phyloP scores from a whole-genome alignment of 2,329 filamentous ascomycete species.

The Monilinia vaccinii-corymbosi region DNA sequence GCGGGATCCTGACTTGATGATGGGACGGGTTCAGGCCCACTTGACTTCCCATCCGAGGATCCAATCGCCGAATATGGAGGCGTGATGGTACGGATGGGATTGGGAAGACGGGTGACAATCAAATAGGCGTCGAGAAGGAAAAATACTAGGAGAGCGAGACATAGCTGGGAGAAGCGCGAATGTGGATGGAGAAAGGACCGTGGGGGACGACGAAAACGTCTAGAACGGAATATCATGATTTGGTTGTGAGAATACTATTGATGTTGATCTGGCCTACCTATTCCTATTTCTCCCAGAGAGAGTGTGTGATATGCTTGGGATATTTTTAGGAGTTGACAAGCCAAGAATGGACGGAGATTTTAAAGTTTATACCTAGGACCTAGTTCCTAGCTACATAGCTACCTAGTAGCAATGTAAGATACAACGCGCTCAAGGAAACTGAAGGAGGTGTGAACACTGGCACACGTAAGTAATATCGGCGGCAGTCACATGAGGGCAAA shows the following conservation, averaged over 20 bases:
- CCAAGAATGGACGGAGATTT: neutral
- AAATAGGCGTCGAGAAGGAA: conserved; percentile 1
- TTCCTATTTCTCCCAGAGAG: neutral
- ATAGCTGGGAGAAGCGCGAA: neutral
- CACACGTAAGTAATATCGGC: neutral
- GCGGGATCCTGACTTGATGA: neutral
- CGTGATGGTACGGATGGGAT: conserved; percentile 1
- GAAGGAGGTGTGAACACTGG: neutral
- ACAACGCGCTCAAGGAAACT: neutral
- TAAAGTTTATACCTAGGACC: neutral
- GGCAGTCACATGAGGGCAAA: neutral
- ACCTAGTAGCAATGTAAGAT: neutral
- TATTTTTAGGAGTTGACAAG: neutral
- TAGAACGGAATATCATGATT: conserved; percentile 2
- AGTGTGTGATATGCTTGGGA: neutral
- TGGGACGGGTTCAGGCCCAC: neutral
- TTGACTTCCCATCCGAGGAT: neutral
- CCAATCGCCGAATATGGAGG: neutral
- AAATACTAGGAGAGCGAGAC: neutral
- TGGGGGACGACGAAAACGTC: conserved; percentile 1
- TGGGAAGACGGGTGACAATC: neutral
- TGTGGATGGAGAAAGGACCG: conserved; percentile 1
- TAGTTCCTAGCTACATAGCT: neutral
- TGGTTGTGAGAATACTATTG: neutral
- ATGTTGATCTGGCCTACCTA: neutral